Evolutionary conservation across 192 early-diverging fungal genomes (phyloP).

Genomic region (Lobosporangium transversale): DNA sequence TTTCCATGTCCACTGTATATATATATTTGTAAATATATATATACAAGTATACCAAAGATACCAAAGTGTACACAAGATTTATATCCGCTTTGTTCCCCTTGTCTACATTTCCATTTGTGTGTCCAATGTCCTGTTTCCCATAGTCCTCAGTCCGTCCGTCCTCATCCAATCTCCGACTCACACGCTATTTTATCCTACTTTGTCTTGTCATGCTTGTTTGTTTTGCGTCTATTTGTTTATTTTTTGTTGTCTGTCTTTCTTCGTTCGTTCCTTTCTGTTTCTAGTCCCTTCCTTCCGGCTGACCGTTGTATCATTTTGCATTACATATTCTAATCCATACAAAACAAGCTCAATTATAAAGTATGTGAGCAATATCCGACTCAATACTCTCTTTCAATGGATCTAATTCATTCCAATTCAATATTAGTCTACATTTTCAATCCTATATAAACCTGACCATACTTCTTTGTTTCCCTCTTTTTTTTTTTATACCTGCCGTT

Average conservation of each 20-base stretch:
- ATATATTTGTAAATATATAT: neutral
- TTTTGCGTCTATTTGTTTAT: no score
- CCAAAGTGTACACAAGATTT: no score
- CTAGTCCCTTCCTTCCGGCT: conserved; percentile 32
- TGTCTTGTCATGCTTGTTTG: no score
- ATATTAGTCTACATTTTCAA: conserved; percentile 8
- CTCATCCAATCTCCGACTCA: conserved; percentile 41
- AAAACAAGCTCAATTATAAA: neutral
- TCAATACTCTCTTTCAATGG: neutral
- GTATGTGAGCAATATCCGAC: neutral
- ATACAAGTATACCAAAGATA: no score
- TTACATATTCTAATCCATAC: no score
- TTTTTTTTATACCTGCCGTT: conserved; percentile 12
- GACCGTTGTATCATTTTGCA: conserved; percentile 16
- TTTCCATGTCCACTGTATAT: no score
- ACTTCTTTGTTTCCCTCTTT: conserved; percentile 7
- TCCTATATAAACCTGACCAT: conserved; percentile 26
- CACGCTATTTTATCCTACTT: conserved; percentile 14
- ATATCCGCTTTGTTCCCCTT: no score
- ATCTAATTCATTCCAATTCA: conserved; percentile 30
- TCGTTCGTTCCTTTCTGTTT: conserved; percentile 26
- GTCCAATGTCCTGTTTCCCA: conserved; percentile 14
- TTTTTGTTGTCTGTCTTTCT: no score
- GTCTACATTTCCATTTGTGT: neutral
- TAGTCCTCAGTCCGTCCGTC: neutral